Evolutionary conservation across 805 yeast genomes (phyloP).

Genomic region (Metschnikowia kofuensis): DNA sequence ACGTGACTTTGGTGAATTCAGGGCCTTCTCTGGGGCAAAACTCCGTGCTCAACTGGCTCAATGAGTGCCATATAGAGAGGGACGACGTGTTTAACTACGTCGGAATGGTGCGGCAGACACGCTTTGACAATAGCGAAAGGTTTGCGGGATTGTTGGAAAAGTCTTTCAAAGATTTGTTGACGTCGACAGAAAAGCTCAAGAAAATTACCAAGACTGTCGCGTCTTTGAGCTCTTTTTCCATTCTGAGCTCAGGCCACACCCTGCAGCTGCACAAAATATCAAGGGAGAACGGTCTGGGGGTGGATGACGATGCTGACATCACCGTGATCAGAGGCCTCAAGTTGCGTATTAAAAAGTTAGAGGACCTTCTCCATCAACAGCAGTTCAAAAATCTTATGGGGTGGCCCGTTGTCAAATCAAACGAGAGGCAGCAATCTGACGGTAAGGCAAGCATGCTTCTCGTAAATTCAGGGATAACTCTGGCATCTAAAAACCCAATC

Average conservation of each 20-base stretch:
- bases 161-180: slow-evolving; percentile 45
- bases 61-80: slow-evolving; percentile 32
- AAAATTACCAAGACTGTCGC: slow-evolving; percentile 30
- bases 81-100: slow-evolving; percentile 32
- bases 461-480: neutral
- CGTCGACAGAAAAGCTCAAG: slow-evolving; percentile 37
- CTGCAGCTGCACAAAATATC: slow-evolving; percentile 20
- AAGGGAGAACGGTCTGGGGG: slow-evolving; percentile 5
- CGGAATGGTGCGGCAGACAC: slow-evolving; percentile 25
- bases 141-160: slow-evolving; percentile 40
- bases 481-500: slow-evolving; percentile 22
- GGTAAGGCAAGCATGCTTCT: slow-evolving; percentile 16
- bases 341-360: slow-evolving; percentile 70
- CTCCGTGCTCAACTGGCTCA: slow-evolving; percentile 31
- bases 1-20: slow-evolving; percentile 16
- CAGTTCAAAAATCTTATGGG: slow-evolving; percentile 54
- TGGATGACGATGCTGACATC: slow-evolving; percentile 27
- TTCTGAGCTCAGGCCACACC: neutral
- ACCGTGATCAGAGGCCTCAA: slow-evolving; percentile 59
- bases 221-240: slow-evolving; percentile 22
- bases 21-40: neutral
- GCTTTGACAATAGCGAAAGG: slow-evolving; percentile 22
- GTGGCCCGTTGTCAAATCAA: slow-evolving; percentile 34
- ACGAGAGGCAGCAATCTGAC: neutral
- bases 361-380: slow-evolving; percentile 71